phyloP scores from a whole-genome alignment of 2,329 filamentous ascomycete genomes.

The Fonsecaea pedrosoi region DNA sequence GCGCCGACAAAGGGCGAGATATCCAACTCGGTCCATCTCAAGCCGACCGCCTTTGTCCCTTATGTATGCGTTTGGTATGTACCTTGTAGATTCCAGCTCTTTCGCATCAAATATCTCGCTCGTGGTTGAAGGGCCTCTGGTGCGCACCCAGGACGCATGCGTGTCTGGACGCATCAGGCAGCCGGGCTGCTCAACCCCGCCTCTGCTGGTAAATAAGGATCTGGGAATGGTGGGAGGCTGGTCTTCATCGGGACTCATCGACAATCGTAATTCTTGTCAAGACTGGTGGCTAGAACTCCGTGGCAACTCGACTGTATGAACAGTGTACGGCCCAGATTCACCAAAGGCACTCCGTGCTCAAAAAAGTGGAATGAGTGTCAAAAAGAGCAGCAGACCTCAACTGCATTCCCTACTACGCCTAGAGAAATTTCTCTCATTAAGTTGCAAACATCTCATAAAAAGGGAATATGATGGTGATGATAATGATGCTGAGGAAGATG shows the following conservation, averaged over 20 bases:
- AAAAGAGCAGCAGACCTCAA: background rate
- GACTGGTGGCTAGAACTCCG: too few relatives aligned
- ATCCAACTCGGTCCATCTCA: background rate
- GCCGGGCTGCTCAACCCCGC: too few relatives aligned
- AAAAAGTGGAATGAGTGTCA: background rate
- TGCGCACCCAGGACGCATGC: too few relatives aligned
- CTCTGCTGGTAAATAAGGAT: too few relatives aligned
- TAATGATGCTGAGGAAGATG: constrained; percentile 13
- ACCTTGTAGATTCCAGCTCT: background rate
- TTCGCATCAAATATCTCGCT: too few relatives aligned
- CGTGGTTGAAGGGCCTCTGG: background rate
- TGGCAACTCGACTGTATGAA: too few relatives aligned
- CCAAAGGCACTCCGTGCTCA: background rate
- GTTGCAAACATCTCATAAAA: constrained; percentile 14
- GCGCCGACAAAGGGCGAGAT: background rate
- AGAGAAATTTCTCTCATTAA: constrained; percentile 5
- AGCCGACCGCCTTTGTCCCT: background rate
- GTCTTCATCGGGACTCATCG: too few relatives aligned
- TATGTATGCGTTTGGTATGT: background rate
- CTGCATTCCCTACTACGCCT: background rate
- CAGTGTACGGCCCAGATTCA: too few relatives aligned
- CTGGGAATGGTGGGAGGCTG: too few relatives aligned
- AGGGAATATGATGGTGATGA: constrained; percentile 9
- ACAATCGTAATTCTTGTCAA: too few relatives aligned
- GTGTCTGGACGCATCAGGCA: too few relatives aligned